Percentiles rank a stretch among this genome's conserved stretches.
These are phyloP conservation scores for Fomitopsis serialis DNA, from an alignment of 768 basidiomycete genomes.

Conservation along the genomic window DNA sequence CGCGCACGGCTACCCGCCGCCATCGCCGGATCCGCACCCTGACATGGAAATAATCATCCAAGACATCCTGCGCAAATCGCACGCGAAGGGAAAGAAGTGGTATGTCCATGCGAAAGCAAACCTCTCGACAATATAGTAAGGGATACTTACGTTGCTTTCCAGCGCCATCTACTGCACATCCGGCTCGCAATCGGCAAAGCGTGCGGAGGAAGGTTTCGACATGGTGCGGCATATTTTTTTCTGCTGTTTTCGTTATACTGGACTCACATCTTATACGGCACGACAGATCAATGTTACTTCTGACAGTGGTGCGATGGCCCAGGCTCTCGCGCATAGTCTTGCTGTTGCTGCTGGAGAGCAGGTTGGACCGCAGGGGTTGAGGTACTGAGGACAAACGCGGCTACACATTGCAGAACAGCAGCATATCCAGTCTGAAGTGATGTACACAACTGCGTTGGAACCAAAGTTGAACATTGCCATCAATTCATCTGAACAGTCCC, in stretches of 20 bases:
- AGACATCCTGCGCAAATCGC: constrained; percentile 41
- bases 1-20: constrained; percentile 52
- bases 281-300: constrained; percentile 44
- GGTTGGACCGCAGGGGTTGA: constrained; percentile 5
- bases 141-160: not conserved
- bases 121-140: not conserved
- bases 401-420: too few relatives aligned
- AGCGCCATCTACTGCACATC: constrained; percentile 47
- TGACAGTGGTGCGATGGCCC: constrained; percentile 40
- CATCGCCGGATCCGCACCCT: constrained; percentile 60
- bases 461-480: too few relatives aligned
- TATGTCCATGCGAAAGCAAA: constrained; percentile 24
- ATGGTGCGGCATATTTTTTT: constrained; percentile 26
- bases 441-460: too few relatives aligned
- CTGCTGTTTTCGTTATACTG: not conserved
- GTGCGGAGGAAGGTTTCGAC: constrained; percentile 47
- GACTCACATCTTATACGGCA: too few relatives aligned
- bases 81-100: constrained; percentile 62
- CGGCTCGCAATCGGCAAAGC: constrained; percentile 37
- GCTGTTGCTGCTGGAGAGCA: constrained; percentile 16
- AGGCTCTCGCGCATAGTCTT: constrained; percentile 17
- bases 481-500: too few relatives aligned
- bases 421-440: too few relatives aligned
- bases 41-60: constrained; percentile 59
- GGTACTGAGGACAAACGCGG: too few relatives aligned